Conservation (phyloP, 768 basidiomycete species). For the Mycena vitilis region DNA sequence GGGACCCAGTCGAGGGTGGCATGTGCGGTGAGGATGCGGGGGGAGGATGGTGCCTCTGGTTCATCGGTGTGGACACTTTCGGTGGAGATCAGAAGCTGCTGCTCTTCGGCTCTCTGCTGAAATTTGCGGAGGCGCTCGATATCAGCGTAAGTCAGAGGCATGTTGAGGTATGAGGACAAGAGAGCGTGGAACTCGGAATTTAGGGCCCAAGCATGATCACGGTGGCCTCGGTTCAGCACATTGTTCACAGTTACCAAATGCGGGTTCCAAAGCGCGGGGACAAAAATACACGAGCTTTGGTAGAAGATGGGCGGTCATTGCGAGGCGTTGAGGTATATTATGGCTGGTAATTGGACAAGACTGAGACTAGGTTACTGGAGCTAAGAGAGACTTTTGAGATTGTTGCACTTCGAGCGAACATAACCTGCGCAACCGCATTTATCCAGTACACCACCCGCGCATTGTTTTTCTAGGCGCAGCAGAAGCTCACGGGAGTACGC, state of each 20-base stretch:
- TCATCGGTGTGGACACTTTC: constrained; percentile 33
- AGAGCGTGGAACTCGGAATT: not conserved
- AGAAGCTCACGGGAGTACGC: too few species aligned
- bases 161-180: constrained; percentile 7
- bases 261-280: constrained; percentile 14
- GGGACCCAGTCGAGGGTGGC: constrained; percentile 1
- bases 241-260: constrained; percentile 28
- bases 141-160: constrained; percentile 21
- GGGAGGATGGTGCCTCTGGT: constrained; percentile 24
- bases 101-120: constrained; percentile 1
- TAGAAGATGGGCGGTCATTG: too few species aligned
- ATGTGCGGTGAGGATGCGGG: not conserved
- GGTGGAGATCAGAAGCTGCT: constrained; percentile 10
- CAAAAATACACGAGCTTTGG: not conserved
- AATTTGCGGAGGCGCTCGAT: constrained; percentile 22
- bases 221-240: constrained; percentile 10
- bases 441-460: too few species aligned
- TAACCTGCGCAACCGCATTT: too few species aligned
- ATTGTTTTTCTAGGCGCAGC: too few species aligned
- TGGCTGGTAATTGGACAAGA: too few species aligned
- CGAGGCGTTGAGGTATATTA: too few species aligned
- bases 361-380: too few species aligned
- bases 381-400: too few species aligned
- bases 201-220: not conserved
- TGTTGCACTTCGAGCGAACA: too few species aligned